Percentiles rank a stretch among this genome's conserved stretches.
These are phyloP conservation scores for Dillenia suffruticosa DNA, from an alignment of 164 flowering plant species.

Conservation along the genomic window DNA sequence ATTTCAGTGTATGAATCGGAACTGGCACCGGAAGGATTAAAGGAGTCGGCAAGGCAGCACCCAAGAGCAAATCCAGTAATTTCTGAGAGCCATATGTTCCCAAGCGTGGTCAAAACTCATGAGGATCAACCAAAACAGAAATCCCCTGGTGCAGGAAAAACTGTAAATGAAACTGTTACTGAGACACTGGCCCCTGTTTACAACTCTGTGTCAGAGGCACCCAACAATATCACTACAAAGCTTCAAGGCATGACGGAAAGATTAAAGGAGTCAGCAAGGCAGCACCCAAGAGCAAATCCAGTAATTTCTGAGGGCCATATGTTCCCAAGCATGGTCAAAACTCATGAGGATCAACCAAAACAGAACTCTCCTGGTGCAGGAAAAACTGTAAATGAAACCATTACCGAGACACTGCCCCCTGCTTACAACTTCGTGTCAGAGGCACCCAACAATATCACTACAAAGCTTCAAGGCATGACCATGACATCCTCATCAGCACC, in stretches of 20 bases:
- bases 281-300: slow-evolving; percentile 36
- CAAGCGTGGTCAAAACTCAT: not conserved
- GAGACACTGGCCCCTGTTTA: slow-evolving; percentile 40
- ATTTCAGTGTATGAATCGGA: slow-evolving; percentile 78
- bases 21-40: slow-evolving; percentile 41
- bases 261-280: slow-evolving; percentile 35
- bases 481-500: slow-evolving; percentile 11
- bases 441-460: slow-evolving; percentile 30
- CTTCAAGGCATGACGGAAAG: slow-evolving; percentile 33
- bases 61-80: slow-evolving; percentile 31
- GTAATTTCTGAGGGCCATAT: slow-evolving; percentile 35
- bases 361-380: slow-evolving; percentile 12
- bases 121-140: slow-evolving; percentile 9
- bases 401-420: slow-evolving; percentile 38
- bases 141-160: slow-evolving; percentile 15
- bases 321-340: not conserved
- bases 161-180: slow-evolving; percentile 25
- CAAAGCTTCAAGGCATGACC: slow-evolving; percentile 40
- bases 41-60: slow-evolving; percentile 42
- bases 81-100: slow-evolving; percentile 29
- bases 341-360: slow-evolving; percentile 2
- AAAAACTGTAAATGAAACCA: slow-evolving; percentile 26
- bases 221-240: slow-evolving; percentile 37
- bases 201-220: slow-evolving; percentile 32
- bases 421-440: slow-evolving; percentile 33